A percentile compares a stretch with the other conserved stretches of the same genome.
These are phyloP conservation scores for Smallanthus sonchifolius DNA, from an alignment of 129 eudicot genomes.

Conservation along the genomic window DNA sequence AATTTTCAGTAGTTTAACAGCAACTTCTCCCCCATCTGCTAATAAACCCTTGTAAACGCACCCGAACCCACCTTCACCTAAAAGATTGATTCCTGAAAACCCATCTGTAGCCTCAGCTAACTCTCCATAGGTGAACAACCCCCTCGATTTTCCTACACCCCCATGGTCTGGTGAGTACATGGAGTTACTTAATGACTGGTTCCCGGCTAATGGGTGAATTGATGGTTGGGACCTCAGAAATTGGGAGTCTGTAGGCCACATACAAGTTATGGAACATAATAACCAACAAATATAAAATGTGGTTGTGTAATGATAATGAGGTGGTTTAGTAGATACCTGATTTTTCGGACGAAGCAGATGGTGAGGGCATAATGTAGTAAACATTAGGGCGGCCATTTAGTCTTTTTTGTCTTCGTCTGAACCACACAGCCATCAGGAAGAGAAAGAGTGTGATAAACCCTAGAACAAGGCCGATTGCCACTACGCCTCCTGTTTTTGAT, in stretches of 20 bases:
- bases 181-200: constrained; percentile 50
- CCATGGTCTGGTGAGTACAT: constrained; percentile 65
- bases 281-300: constrained; percentile 17
- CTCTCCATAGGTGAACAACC: constrained; percentile 80
- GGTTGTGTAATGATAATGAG: constrained; percentile 9
- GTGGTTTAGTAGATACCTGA: constrained; percentile 54
- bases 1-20: constrained; percentile 80
- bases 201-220: constrained; percentile 44
- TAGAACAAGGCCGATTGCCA: constrained; percentile 54
- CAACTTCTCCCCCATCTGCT: constrained; percentile 79
- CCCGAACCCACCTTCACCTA: constrained; percentile 98
- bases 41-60: constrained; percentile 83
- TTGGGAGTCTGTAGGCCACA: constrained; percentile 49
- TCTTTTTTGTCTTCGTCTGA: constrained; percentile 52
- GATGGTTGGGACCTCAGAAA: constrained; percentile 55
- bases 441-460: constrained; percentile 58
- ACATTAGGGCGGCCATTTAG: constrained; percentile 33
- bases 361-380: constrained; percentile 63
- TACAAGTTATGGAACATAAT: neutral
- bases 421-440: constrained; percentile 58
- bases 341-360: constrained; percentile 70
- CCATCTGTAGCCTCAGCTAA: constrained; percentile 75
- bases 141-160: constrained; percentile 67
- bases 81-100: constrained; percentile 55
- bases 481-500: constrained; percentile 35